Conservation (phyloP, 1,139 yeast genomes). For the Candida glucosophila region DNA sequence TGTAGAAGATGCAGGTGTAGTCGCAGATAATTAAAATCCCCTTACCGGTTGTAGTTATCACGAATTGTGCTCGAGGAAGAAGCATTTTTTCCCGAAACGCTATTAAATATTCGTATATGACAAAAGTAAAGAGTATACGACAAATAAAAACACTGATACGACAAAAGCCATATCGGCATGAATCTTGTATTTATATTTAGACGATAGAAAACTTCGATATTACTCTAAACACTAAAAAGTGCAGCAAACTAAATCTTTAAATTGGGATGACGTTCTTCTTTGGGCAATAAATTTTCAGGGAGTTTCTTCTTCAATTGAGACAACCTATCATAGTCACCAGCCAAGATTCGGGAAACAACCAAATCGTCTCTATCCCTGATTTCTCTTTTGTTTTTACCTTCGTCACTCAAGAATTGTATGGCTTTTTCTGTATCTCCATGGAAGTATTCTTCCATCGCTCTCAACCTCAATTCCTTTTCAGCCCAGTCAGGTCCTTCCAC, state of each 20-base stretch:
- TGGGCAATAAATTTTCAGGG: slow-evolving; percentile 31
- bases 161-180: too few species aligned
- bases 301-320: slow-evolving; percentile 58
- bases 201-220: too few species aligned
- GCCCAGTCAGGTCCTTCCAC: slow-evolving; percentile 68
- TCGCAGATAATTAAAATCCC: slow-evolving; percentile 6
- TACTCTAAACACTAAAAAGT: too few species aligned
- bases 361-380: slow-evolving; percentile 66
- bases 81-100: too few species aligned
- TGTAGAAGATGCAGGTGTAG: slow-evolving; percentile 32
- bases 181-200: too few species aligned
- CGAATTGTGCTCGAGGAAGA: too few species aligned
- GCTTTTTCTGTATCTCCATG: slow-evolving; percentile 58
- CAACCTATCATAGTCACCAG: slow-evolving; percentile 79
- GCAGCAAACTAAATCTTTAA: slow-evolving; percentile 19
- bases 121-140: too few species aligned
- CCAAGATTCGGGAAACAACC: slow-evolving; percentile 72
- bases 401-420: slow-evolving; percentile 45
- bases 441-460: slow-evolving; percentile 61
- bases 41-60: too few species aligned
- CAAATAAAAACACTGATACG: too few species aligned
- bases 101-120: too few species aligned
- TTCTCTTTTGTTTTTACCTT: slow-evolving; percentile 51
- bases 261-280: slow-evolving; percentile 25
- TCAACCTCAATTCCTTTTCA: slow-evolving; percentile 68